These are phyloP conservation scores for Sedum album DNA, from an alignment of 164 flowering plant species.

Conservation along the genomic window DNA sequence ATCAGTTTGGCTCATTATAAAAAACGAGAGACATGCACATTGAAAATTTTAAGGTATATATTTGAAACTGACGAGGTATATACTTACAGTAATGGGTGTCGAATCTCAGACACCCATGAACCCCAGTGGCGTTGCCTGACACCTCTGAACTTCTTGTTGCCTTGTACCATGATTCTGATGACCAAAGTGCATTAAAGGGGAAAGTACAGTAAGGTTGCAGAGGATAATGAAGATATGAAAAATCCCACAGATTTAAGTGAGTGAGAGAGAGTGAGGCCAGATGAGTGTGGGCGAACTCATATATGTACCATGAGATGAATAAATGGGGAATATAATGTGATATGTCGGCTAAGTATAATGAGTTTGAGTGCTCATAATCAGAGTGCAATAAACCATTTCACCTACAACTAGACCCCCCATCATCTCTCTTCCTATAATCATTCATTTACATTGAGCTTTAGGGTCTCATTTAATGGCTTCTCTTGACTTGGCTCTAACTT, in stretches of 20 bases:
- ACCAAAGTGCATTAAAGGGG: neutral
- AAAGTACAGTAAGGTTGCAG: conserved; percentile 2
- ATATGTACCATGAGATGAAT: conserved; percentile 4
- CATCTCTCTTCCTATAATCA: neutral
- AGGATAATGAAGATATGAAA: neutral
- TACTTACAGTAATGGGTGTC: conserved; percentile 25
- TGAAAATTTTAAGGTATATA: neutral
- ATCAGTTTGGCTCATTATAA: neutral
- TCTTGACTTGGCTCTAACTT: neutral
- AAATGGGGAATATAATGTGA: neutral
- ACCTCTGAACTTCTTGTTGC: conserved; percentile 24
- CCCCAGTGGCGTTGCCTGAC: conserved; percentile 34
- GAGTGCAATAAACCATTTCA: conserved; percentile 5
- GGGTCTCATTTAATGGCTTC: neutral
- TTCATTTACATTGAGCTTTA: neutral
- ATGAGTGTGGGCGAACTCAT: neutral
- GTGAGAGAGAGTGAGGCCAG: neutral
- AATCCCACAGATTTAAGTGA: neutral
- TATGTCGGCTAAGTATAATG: conserved; percentile 2
- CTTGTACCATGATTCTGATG: conserved; percentile 16
- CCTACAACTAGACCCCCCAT: neutral
- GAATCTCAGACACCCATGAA: conserved; percentile 31
- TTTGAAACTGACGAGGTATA: conserved; percentile 2
- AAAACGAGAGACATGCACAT: neutral
- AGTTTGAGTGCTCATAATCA: neutral